A percentile compares a stretch with the other conserved stretches of the same genome.
Evolutionary conservation across 1,284 basidiomycete species (phyloP).

Genomic region (Cryptococcus depauperatus): DNA sequence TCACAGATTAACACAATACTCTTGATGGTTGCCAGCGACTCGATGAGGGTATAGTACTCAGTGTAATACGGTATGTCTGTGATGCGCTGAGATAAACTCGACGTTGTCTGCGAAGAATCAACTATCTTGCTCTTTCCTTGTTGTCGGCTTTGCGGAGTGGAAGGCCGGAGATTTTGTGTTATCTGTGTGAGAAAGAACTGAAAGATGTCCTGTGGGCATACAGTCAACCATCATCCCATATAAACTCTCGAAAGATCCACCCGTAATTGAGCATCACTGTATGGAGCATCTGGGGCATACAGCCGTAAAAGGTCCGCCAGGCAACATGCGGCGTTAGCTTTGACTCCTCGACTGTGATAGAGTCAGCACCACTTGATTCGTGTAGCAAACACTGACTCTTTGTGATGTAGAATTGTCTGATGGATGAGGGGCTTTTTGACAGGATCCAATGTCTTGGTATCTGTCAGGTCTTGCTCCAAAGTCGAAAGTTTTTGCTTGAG

Average conservation of each 20-base stretch:
- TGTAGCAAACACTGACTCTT: conserved; percentile 55
- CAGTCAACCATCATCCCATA: too few species aligned
- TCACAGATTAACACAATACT: conserved; percentile 89
- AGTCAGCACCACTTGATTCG: neutral
- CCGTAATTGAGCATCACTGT: conserved; percentile 70
- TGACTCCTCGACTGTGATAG: conserved; percentile 57
- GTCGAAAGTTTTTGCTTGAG: conserved; percentile 72
- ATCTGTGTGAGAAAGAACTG: conserved; percentile 88
- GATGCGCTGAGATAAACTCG: conserved; percentile 48
- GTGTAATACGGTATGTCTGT: conserved; percentile 58
- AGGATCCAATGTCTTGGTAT: conserved; percentile 59
- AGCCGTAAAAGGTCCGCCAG: conserved; percentile 86
- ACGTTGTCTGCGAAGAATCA: conserved; percentile 30
- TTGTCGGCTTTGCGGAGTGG: conserved; percentile 16
- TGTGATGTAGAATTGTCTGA: conserved; percentile 76
- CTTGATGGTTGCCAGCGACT: conserved; percentile 87
- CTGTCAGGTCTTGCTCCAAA: conserved; percentile 81
- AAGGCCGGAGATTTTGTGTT: conserved; percentile 60
- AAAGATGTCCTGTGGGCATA: conserved; percentile 94
- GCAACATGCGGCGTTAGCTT: conserved; percentile 87
- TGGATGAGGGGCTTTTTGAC: conserved; percentile 73
- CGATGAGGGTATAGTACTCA: conserved; percentile 86
- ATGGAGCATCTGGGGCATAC: conserved; percentile 95
- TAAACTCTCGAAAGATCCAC: conserved; percentile 29
- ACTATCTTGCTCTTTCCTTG: conserved; percentile 20